phyloP scores from a whole-genome alignment of 2,329 filamentous ascomycete species.

The Macrophomina tecta region DNA sequence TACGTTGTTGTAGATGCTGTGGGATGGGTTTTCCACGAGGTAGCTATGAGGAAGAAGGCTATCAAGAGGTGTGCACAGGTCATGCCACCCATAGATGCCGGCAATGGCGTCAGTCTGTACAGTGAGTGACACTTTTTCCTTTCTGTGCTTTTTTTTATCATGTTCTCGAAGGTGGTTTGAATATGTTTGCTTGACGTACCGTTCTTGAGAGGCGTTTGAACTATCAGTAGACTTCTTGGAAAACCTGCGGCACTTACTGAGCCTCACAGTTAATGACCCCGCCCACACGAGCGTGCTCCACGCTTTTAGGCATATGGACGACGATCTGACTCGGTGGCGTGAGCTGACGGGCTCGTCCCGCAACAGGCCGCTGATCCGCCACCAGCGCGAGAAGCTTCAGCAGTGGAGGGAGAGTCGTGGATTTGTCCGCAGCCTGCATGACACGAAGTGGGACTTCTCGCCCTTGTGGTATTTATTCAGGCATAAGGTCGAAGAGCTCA shows the following conservation, averaged over 20 bases:
- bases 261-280: slow-evolving; percentile 13
- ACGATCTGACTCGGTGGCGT: neutral
- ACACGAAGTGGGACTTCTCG: slow-evolving; percentile 11
- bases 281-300: neutral
- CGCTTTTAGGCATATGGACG: neutral
- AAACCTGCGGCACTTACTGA: too few species aligned
- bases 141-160: neutral
- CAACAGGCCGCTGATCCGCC: neutral
- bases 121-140: slow-evolving; percentile 11
- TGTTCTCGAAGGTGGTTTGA: neutral
- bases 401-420: neutral
- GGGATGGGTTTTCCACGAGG: slow-evolving; percentile 19
- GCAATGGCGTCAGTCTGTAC: slow-evolving; percentile 29
- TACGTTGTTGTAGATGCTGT: slow-evolving; percentile 16
- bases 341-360: neutral
- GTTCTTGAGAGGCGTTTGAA: too few species aligned
- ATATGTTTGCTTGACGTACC: too few species aligned
- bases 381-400: neutral
- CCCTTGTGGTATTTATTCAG: slow-evolving; percentile 23
- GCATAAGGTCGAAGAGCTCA: neutral
- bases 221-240: too few species aligned
- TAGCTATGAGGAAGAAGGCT: neutral
- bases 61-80: neutral
- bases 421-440: neutral
- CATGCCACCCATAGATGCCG: slow-evolving; percentile 28